These are phyloP conservation scores for Blastomyces emzantsi DNA, from an alignment of 2,329 filamentous ascomycete genomes.

Conservation along the genomic window DNA sequence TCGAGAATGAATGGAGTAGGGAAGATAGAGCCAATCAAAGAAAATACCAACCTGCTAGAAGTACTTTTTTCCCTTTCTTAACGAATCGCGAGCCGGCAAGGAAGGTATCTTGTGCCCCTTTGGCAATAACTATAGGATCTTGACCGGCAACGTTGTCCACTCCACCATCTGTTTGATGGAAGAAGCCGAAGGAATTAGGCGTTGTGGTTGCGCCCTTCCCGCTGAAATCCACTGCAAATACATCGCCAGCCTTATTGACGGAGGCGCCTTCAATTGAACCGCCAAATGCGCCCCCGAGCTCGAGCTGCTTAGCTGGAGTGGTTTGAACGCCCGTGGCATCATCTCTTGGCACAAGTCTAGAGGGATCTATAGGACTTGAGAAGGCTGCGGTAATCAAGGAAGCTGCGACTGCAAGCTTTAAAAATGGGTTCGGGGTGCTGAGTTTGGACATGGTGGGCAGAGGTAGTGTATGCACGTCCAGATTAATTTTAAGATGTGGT, in stretches of 20 bases:
- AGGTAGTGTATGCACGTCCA: neutral
- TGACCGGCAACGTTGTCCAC: neutral
- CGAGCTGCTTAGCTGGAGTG: neutral
- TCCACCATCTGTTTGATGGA: neutral
- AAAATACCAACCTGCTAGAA: constrained; percentile 3
- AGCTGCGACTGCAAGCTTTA: constrained; percentile 3
- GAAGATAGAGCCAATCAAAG: neutral
- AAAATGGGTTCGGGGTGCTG: neutral
- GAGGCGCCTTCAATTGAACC: constrained; percentile 4
- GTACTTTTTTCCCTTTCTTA: neutral
- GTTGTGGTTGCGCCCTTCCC: neutral
- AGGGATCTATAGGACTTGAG: neutral
- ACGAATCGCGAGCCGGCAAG: constrained; percentile 7
- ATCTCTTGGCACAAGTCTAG: neutral
- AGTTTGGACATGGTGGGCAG: constrained; percentile 1
- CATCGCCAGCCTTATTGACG: constrained; percentile 5
- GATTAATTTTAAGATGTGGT: neutral
- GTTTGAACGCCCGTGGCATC: neutral
- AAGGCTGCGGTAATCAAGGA: neutral
- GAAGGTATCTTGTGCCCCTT: neutral
- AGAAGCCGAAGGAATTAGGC: neutral
- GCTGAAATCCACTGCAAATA: constrained; percentile 7
- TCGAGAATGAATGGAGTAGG: neutral
- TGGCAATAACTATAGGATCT: neutral
- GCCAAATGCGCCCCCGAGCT: neutral